Conservation (phyloP, 805 yeast species). For the Saturnispora kantuleensis region DNA sequence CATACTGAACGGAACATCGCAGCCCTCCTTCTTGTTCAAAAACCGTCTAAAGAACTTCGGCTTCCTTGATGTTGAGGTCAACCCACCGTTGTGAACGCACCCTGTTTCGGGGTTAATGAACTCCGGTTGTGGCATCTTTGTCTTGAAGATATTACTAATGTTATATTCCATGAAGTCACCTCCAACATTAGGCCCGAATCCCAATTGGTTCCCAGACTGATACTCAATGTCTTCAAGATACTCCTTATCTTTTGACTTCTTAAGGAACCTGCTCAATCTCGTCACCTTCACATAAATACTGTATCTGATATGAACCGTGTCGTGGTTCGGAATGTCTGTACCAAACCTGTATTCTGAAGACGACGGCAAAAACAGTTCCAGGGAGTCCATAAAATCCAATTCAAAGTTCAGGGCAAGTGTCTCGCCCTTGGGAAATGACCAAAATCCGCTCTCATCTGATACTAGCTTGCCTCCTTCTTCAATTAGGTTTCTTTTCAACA, state of each 20-base stretch:
- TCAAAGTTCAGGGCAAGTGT: background rate
- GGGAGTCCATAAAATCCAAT: background rate
- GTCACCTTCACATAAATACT: background rate
- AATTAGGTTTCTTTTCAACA: background rate
- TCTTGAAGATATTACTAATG: background rate
- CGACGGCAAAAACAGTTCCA: slow-evolving; percentile 1
- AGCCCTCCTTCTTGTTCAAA: background rate
- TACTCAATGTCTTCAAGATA: background rate
- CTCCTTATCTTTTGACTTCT: background rate
- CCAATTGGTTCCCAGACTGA: background rate
- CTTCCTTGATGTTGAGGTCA: background rate
- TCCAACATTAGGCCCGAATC: background rate
- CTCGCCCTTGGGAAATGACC: background rate
- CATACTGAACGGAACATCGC: background rate
- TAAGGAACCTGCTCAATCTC: background rate
- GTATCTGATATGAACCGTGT: background rate
- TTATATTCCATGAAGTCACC: too few relatives aligned
- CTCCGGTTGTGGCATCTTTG: background rate
- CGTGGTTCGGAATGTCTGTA: background rate
- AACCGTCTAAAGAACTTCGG: slow-evolving; percentile 2
- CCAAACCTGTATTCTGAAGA: background rate
- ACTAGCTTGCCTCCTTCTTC: background rate
- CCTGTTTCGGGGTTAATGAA: background rate
- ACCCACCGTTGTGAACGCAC: too few relatives aligned
- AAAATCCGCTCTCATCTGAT: background rate